phyloP scores from a whole-genome alignment of 768 basidiomycete species.

The Galerina sulciceps region DNA sequence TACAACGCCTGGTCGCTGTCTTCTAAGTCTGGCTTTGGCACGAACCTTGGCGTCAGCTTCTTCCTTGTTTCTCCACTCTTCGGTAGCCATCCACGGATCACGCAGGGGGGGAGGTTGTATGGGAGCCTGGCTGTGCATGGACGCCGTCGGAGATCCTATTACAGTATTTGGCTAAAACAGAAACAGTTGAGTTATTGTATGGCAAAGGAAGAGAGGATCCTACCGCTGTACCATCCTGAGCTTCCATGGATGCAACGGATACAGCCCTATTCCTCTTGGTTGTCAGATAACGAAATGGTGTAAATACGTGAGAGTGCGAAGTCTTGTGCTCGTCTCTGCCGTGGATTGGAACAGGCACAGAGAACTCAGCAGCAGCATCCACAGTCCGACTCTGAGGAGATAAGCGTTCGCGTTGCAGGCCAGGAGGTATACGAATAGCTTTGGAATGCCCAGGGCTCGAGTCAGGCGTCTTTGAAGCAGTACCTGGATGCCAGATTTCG shows the following conservation, averaged over 20 bases:
- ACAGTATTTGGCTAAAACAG: slow-evolving; percentile 64
- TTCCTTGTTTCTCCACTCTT: slow-evolving; percentile 73
- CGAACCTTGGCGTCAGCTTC: slow-evolving; percentile 52
- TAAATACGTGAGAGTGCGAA: slow-evolving; percentile 52
- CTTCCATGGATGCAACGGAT: slow-evolving; percentile 78
- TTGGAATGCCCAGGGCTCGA: slow-evolving; percentile 21
- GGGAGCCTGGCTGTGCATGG: slow-evolving; percentile 59
- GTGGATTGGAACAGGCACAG: slow-evolving; percentile 36
- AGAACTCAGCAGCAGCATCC: slow-evolving; percentile 9
- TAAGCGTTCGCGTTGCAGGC: neutral
- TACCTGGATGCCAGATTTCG: slow-evolving; percentile 28
- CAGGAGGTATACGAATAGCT: neutral
- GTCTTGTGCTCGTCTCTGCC: slow-evolving; percentile 39
- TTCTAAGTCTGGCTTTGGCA: slow-evolving; percentile 37
- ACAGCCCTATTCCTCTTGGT: slow-evolving; percentile 66
- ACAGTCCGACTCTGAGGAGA: neutral
- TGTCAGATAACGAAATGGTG: slow-evolving; percentile 65
- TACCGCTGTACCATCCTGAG: slow-evolving; percentile 80
- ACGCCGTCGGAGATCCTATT: slow-evolving; percentile 75
- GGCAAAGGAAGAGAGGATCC: slow-evolving; percentile 27
- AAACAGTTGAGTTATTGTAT: slow-evolving; percentile 10
- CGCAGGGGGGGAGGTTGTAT: slow-evolving; percentile 62
- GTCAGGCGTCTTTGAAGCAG: slow-evolving; percentile 19
- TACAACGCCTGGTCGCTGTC: slow-evolving; percentile 66
- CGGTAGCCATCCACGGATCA: slow-evolving; percentile 66